Percentiles rank a stretch among this genome's conserved stretches.
phyloP scores from a whole-genome alignment of 2,329 filamentous ascomycete genomes.

The Laburnicola sp. region DNA sequence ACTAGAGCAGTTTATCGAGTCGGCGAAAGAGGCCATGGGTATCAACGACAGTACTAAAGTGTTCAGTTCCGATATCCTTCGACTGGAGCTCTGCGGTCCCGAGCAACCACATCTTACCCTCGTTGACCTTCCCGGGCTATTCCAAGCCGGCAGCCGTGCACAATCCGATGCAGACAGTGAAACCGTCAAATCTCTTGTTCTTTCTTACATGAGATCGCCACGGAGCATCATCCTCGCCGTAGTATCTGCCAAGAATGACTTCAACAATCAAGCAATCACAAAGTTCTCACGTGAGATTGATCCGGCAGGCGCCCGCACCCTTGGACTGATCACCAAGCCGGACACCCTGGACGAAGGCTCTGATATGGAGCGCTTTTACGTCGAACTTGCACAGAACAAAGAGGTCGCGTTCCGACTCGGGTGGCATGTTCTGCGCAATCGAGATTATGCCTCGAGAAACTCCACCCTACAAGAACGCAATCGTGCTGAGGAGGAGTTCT shows the following conservation, averaged over 20 bases:
- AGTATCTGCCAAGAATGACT: conserved; percentile 49
- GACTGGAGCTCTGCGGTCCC: conserved; percentile 29
- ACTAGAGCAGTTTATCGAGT: conserved; percentile 41
- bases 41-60: conserved; percentile 15
- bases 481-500: conserved; percentile 40
- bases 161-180: conserved; percentile 41
- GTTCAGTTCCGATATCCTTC: conserved; percentile 31
- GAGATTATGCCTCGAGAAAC: conserved; percentile 37
- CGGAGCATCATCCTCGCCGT: conserved; percentile 63
- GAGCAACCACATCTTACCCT: conserved; percentile 31
- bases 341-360: conserved; percentile 49
- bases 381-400: conserved; percentile 44
- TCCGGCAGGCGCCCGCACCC: conserved; percentile 50
- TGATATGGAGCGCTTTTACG: conserved; percentile 46
- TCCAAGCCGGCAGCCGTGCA: conserved; percentile 34
- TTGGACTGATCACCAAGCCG: conserved; percentile 62
- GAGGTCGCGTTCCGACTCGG: conserved; percentile 49
- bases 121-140: conserved; percentile 46
- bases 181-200: conserved; percentile 42
- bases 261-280: conserved; percentile 61
- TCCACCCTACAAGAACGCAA: conserved; percentile 43
- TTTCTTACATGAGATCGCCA: conserved; percentile 59
- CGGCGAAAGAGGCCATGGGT: conserved; percentile 58
- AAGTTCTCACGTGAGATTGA: conserved; percentile 55
- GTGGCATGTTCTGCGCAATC: conserved; percentile 59